Base-by-base conservation (phyloP, 1,139 yeast species). In the Pichia sp. region DNA sequence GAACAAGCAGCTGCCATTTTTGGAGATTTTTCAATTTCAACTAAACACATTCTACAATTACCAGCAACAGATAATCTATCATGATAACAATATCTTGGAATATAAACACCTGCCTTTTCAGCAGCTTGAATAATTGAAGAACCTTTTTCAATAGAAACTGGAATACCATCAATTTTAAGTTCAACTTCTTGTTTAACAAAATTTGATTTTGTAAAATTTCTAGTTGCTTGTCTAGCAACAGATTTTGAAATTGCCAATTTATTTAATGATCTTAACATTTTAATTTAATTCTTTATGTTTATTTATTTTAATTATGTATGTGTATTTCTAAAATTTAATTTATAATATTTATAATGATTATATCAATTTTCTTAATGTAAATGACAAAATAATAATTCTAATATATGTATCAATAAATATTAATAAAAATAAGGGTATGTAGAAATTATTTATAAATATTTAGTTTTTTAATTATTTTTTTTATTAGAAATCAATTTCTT, bases 51-150 rank as follows among this genome's bases (percentile, higher is more conserved):
- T 68, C 96, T 82, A 67, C 96, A 87, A 69, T 86, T 87, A 64
- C 96, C 96, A n/a, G 96, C 96, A 62, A 87, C 77, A 36, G 95
- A 92, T 56, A 87, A 75, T 67, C 87, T 86, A 60, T 87, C 96
- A 66, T 87, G 96, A 71, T 84, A 87, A 69, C 96, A 87, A 71
- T 87, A 87, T 58, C 96, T 78, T 39, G 96, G 96, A 43, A 87
- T 82, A 44, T 82, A 74, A 39, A 86, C 92, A 44, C 96, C 96
- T 27, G 95, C 95, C 68, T 82, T 82, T 62, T 87, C 95, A 53
- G 94, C 89, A 39, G 96, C 96, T 68, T 87, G 96, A 61, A 87
- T 86, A 51, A 87, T 81, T 22, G 95, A 84, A 36, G 95, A 77
- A 6, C 95, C 95, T 40, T 90, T 92, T 66, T 86, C 95, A 53